Evolutionary conservation across 257 asterid species (phyloP).

Genomic region (Avicennia marina): DNA sequence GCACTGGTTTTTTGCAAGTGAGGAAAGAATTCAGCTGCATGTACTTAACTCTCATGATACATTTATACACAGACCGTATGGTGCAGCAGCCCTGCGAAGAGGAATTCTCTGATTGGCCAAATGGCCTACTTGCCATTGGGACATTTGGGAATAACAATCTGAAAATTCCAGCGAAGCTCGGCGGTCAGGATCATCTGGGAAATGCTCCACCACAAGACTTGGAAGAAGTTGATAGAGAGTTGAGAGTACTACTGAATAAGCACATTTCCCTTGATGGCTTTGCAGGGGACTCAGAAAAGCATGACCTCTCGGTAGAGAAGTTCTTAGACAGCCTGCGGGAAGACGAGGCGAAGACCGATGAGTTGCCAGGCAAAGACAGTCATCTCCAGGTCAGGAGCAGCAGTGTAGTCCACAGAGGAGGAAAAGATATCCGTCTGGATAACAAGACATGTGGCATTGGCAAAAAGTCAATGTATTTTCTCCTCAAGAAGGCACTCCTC

Average conservation of each 20-base stretch:
- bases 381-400: no score
- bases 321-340: conserved; percentile 30
- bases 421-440: conserved; percentile 25
- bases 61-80: conserved; percentile 14
- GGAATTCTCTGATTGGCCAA: conserved; percentile 79
- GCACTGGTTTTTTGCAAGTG: no score
- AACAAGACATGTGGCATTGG: conserved; percentile 27
- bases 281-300: no score
- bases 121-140: conserved; percentile 67
- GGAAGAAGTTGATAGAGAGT: conserved; percentile 33
- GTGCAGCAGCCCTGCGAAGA: conserved; percentile 38
- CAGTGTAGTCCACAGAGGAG: conserved; percentile 25
- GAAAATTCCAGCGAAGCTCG: conserved; percentile 22
- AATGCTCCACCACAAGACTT: conserved; percentile 23
- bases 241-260: conserved; percentile 20
- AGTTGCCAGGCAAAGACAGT: conserved; percentile 5
- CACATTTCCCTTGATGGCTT: conserved; percentile 11
- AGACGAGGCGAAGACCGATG: conserved; percentile 12
- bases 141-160: conserved; percentile 56
- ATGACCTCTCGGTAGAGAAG: conserved; percentile 35
- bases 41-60: neutral
- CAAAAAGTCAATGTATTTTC: conserved; percentile 46
- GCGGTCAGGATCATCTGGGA: conserved; percentile 19
- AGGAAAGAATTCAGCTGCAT: no score
- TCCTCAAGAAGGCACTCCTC: conserved; percentile 53